Percentiles rank a stretch among this genome's conserved stretches.
Evolutionary conservation across 768 basidiomycete genomes (phyloP).

Genomic region (Kwoniella bestiolae): DNA sequence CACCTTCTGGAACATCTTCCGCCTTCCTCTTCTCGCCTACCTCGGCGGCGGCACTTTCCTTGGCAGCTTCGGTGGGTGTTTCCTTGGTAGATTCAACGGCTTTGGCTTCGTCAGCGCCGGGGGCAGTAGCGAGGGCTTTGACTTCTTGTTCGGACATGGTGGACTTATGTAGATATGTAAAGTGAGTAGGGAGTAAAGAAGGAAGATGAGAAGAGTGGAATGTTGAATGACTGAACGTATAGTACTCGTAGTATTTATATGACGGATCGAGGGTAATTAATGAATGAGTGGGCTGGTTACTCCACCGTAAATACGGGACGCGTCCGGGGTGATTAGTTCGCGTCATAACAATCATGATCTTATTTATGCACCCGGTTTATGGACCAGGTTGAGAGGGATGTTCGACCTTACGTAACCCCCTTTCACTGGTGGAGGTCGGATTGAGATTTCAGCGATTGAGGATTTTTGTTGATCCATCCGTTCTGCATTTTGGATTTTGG

Average conservation of each 20-base stretch:
- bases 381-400: neutral
- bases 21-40: constrained; percentile 46
- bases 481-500: too few species aligned
- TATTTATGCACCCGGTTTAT: neutral
- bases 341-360: neutral
- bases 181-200: neutral
- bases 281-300: neutral
- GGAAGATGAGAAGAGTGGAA: neutral
- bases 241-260: neutral
- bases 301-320: neutral
- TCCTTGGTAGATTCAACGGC: constrained; percentile 14
- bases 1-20: constrained; percentile 19
- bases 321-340: neutral
- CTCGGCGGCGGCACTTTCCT: constrained; percentile 22
- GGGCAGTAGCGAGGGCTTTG: constrained; percentile 27
- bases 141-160: constrained; percentile 32
- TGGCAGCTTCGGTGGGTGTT: constrained; percentile 5
- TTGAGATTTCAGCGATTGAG: neutral
- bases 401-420: too few species aligned
- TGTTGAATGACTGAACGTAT: too few species aligned
- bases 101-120: constrained; percentile 23
- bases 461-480: constrained; percentile 2
- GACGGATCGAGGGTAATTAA: neutral
- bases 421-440: neutral
- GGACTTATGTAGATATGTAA: neutral